Evolutionary conservation across 495 filamentous ascomycete genomes (phyloP).

Genomic region (Penicillium dipodomyicola): DNA sequence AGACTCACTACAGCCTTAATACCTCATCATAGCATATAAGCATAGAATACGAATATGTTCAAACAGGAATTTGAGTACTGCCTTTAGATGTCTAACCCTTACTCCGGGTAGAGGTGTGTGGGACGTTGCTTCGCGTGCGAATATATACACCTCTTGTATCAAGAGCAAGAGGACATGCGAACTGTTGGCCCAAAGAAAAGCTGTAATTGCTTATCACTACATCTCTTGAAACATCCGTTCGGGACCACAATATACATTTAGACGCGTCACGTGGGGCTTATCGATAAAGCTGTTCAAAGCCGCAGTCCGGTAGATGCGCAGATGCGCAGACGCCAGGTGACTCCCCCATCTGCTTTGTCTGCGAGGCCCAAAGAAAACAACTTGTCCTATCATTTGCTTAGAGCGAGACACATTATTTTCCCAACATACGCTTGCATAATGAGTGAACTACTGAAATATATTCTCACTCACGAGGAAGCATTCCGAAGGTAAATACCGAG

Average conservation of each 20-base stretch:
- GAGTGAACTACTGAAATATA: conserved; percentile 60
- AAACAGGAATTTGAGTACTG: too few relatives aligned
- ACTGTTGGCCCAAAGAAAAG: too few relatives aligned
- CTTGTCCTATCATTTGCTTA: neutral
- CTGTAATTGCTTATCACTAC: too few relatives aligned
- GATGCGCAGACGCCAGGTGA: neutral
- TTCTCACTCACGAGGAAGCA: conserved; percentile 60
- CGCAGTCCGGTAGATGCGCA: neutral
- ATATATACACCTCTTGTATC: too few relatives aligned
- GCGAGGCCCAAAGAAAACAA: neutral
- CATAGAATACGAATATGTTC: too few relatives aligned
- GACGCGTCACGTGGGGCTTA: conserved; percentile 27
- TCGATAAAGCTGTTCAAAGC: conserved; percentile 28
- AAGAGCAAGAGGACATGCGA: too few relatives aligned
- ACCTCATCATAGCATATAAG: too few relatives aligned
- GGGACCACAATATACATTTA: too few relatives aligned
- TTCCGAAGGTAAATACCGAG: conserved; percentile 56
- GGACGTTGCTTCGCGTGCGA: too few relatives aligned
- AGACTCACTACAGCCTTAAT: conserved; percentile 14
- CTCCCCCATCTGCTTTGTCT: neutral
- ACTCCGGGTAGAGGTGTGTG: too few relatives aligned
- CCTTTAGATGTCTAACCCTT: too few relatives aligned
- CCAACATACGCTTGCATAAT: conserved; percentile 34
- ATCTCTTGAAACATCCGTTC: too few relatives aligned
- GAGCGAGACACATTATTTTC: neutral